Evolutionary conservation across 345 rosid species (phyloP), one percentile per base, ranked within the genome.

Genomic region (Kandelia obovata): DNA sequence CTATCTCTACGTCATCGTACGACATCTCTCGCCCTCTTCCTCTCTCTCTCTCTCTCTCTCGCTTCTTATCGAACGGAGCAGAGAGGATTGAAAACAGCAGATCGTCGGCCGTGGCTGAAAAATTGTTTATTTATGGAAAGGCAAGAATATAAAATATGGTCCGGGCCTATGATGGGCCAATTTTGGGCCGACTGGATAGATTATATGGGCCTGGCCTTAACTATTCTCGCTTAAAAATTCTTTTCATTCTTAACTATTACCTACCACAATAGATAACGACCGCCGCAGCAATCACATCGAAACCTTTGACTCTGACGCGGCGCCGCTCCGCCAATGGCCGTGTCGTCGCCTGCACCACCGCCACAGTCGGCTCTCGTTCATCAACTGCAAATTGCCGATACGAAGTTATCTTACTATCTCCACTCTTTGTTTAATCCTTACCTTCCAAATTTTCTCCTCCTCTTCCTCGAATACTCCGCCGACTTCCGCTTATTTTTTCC

Each of bases 1-100:
- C 97, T 68, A 94, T 94, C 88, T 91, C 98, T 26, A 94, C 96
- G 53, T 94, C 97, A 83, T 94, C 98, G 87, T 91, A 94, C 49
- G 98, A 94, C 97, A 91, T 93, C 74, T 25, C 59, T 56, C 49
- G 10, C 4, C 11, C 17, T 13, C 5, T 43, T 3, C 4, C 17
- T 43, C 49, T 43, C 47, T 34, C 1, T 34, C 37, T 34, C 34
- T 31, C 34, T 55, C 46, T 37, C 11, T 37, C 13, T 9, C 13
- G 9, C 46, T 43, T 5, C 37, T 34, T 2, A 10, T 34, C 37
- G 37, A 34, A 34, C 8, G 47, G 2, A 39, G 47, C 47, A 11
- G 47, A 11, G 47, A 39, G 4, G 47, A 9, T 43, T 43, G 49
- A 15, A 43, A 13, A 11, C 19, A 13, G 49, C 49, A 2, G 49